Evolutionary conservation across 768 basidiomycete species (phyloP), one percentile per base, ranked within the genome.

Genomic region (Russula emetica): DNA sequence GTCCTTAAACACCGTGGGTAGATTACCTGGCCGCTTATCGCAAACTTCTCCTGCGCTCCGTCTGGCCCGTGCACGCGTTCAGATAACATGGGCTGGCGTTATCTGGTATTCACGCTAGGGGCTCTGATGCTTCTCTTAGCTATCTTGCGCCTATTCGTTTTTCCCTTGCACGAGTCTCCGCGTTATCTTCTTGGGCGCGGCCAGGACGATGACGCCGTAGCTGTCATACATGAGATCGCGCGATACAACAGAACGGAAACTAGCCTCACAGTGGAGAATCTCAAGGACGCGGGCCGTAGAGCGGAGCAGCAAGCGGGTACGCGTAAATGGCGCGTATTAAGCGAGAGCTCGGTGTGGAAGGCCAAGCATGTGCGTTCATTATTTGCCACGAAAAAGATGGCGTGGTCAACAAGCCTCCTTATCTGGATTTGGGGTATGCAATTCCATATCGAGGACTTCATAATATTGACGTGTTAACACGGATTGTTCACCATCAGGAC

Each of bases 81-180:
- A 3, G 66, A 80, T 22, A 86, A 85, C 66, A 85, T 83, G 84
- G 84, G 85, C 26, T 86, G 85, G 85, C 76, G 85, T 32, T 85
- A 85, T 69, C 77, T 84, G 28, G 72, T 84, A 36, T 79, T 83
- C 70, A 76, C 77, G 0, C 78, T 84, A 44, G 83, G 84, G 3
- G 82, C 77, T 10, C 64, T 85, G 45, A 83, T 78, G 28, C 74
- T 86, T 42, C 62, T 83, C 58, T 71, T 84, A n/a, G 85, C 82
- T 78, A 74, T 70, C 13, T 62, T 82, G 66, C 81, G 84, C 45
- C 78, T 83, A 72, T 80, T 83, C 70, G 67, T 76, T 30, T 85
- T 86, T 74, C 72, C 73, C 30, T 75, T 85, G 16, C 71, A 82
- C 53, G 84, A 85, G 67, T 83, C 82, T 54, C 85, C 83, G 2